Percentiles rank a stretch among this genome's conserved stretches.
Conservation (phyloP, 345 rosid species). For the Barbarea vulgaris region DNA sequence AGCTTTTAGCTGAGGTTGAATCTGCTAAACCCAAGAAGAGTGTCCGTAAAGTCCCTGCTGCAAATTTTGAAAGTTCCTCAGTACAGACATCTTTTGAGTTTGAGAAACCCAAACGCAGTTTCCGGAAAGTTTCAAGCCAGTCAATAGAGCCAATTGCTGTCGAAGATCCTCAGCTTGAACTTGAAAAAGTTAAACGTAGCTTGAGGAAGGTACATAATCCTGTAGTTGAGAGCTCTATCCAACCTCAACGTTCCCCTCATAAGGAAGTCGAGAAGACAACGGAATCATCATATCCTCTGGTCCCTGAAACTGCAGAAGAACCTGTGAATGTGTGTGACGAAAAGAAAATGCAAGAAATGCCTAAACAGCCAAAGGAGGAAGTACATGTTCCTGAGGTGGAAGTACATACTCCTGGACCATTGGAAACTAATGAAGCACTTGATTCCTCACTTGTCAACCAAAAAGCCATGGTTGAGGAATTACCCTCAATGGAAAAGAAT, state of each 20-base stretch:
- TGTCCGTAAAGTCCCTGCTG: constrained; percentile 60
- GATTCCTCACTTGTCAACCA: constrained; percentile 42
- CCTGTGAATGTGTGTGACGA: constrained; percentile 43
- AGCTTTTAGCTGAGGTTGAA: constrained; percentile 54
- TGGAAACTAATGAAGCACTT: constrained; percentile 45
- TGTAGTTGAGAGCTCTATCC: constrained; percentile 58
- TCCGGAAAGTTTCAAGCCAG: constrained; percentile 61
- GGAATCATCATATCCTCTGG: constrained; percentile 32
- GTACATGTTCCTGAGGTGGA: constrained; percentile 39
- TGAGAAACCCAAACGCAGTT: constrained; percentile 72
- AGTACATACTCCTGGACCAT: constrained; percentile 43
- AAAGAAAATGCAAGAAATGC: constrained; percentile 42
- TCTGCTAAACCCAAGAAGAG: constrained; percentile 64
- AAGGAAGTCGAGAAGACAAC: constrained; percentile 51
- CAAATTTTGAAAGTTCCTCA: constrained; percentile 48
- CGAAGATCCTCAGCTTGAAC: constrained; percentile 80
- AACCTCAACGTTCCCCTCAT: constrained; percentile 60
- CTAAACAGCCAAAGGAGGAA: constrained; percentile 34
- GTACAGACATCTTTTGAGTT: constrained; percentile 55
- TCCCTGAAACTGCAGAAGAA: constrained; percentile 42
- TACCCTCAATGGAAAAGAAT: constrained; percentile 42
- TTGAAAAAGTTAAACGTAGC: constrained; percentile 89
- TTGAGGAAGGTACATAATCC: constrained; percentile 90
- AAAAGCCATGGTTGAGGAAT: constrained; percentile 43
- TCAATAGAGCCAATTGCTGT: constrained; percentile 56